A percentile compares a stretch with the other conserved stretches of the same genome.
phyloP scores from a whole-genome alignment of 2,329 filamentous ascomycete genomes.

The Xylariomycetidae sp. region DNA sequence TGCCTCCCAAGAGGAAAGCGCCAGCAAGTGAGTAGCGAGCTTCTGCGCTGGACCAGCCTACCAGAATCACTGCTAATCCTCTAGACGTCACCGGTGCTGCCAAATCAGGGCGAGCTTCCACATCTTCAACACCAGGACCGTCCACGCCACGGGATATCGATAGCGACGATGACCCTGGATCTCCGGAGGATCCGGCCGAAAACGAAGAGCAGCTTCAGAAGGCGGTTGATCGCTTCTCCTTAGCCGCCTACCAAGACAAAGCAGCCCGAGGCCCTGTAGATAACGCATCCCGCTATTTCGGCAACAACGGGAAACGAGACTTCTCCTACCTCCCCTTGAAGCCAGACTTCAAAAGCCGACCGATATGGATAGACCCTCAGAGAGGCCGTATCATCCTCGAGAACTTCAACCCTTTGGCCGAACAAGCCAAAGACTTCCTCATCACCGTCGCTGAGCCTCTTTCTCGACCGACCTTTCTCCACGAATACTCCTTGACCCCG shows the following conservation, averaged over 20 bases:
- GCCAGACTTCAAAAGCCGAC: slow-evolving; percentile 80
- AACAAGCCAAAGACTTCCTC: slow-evolving; percentile 86
- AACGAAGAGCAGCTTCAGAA: slow-evolving; percentile 50
- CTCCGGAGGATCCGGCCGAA: slow-evolving; percentile 39
- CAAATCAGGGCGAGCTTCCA: slow-evolving; percentile 52
- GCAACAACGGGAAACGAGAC: slow-evolving; percentile 47
- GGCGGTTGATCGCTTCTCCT: slow-evolving; percentile 55
- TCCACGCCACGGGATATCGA: slow-evolving; percentile 54
- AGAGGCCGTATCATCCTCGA: slow-evolving; percentile 87
- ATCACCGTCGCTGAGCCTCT: slow-evolving; percentile 93
- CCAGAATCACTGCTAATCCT: slow-evolving; percentile 27
- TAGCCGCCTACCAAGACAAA: slow-evolving; percentile 44
- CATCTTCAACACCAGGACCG: slow-evolving; percentile 54
- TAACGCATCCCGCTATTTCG: slow-evolving; percentile 41
- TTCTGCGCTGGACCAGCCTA: no score
- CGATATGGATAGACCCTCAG: slow-evolving; percentile 87
- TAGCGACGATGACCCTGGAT: slow-evolving; percentile 39
- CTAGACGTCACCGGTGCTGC: slow-evolving; percentile 38
- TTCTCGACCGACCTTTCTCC: slow-evolving; percentile 82
- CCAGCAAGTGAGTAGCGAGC: slow-evolving; percentile 35
- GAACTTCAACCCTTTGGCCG: slow-evolving; percentile 83
- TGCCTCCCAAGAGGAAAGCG: slow-evolving; percentile 71
- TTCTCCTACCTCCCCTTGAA: slow-evolving; percentile 80
- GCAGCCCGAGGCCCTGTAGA: slow-evolving; percentile 32
- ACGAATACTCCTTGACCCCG: slow-evolving; percentile 87